Conservation (phyloP, 163 green algal species). For the Chlorella variabilis region DNA sequence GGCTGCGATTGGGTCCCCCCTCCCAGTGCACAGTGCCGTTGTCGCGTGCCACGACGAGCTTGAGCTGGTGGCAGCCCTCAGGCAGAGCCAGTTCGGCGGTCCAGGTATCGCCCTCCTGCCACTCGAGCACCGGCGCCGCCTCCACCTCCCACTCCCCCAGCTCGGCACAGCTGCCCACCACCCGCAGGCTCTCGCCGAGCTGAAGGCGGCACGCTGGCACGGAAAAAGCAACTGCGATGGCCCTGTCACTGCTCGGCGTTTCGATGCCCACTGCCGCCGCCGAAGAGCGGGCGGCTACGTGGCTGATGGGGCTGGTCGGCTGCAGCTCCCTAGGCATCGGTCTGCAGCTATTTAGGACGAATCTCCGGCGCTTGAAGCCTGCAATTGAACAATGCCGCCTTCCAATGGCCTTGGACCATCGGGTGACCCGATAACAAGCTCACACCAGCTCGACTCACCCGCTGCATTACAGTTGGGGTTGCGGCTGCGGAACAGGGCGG, state of each 20-base stretch:
- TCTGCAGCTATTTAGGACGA: neutral
- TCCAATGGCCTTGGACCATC: too few species aligned
- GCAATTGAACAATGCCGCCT: neutral
- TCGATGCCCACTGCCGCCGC: neutral
- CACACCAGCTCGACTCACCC: too few species aligned
- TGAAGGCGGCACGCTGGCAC: neutral
- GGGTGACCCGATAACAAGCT: too few species aligned
- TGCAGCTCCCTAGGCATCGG: neutral
- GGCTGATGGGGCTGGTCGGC: neutral
- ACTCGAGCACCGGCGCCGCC: neutral
- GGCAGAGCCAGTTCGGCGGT: neutral
- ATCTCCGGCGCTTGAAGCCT: neutral
- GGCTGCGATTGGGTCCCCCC: conserved; percentile 3
- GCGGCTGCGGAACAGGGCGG: too few species aligned
- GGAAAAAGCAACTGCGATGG: neutral
- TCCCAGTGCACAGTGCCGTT: conserved; percentile 8
- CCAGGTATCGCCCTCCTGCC: conserved; percentile 25
- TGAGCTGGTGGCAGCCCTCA: conserved; percentile 1
- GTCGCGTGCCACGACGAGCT: conserved; percentile 17
- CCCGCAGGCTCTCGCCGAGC: conserved; percentile 14
- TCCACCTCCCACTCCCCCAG: conserved; percentile 4
- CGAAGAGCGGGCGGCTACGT: too few species aligned
- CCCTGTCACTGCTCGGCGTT: neutral
- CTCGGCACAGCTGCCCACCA: conserved; percentile 26
- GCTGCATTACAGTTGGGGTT: too few species aligned